phyloP scores from a whole-genome alignment of 345 rosid genomes.

The Chamaenerion angustifolium region DNA sequence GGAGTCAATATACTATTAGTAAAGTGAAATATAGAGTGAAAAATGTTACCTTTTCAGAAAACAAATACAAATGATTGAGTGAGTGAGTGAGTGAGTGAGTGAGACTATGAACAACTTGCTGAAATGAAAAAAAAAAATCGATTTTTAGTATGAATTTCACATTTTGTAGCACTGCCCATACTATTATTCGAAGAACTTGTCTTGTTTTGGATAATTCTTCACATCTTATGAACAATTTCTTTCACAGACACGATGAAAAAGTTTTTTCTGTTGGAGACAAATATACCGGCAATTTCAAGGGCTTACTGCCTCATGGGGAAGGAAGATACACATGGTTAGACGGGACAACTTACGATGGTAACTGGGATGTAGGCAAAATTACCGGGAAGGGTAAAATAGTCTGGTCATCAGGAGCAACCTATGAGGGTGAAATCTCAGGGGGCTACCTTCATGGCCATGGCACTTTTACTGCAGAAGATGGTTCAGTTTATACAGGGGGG shows the following conservation, averaged over 20 bases:
- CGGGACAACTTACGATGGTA: slow-evolving; percentile 70
- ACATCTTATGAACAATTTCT: neutral
- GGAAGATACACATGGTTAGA: slow-evolving; percentile 70
- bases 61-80: no score
- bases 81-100: no score
- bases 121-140: no score
- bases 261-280: slow-evolving; percentile 55
- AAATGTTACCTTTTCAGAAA: no score
- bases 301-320: slow-evolving; percentile 54
- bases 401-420: slow-evolving; percentile 72
- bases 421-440: slow-evolving; percentile 81
- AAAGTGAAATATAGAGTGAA: no score
- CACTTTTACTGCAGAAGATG: slow-evolving; percentile 39
- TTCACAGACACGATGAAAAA: slow-evolving; percentile 27
- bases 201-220: no score
- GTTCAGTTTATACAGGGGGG: slow-evolving; percentile 50
- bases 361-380: slow-evolving; percentile 79
- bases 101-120: no score
- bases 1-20: no score
- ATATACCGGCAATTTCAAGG: slow-evolving; percentile 49
- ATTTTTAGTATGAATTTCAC: no score
- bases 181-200: no score
- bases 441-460: slow-evolving; percentile 83
- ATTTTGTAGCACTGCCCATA: neutral
- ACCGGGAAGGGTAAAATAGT: slow-evolving; percentile 60